Evolutionary conservation across 108 stramenopile genomes (phyloP).

Genomic region (Cyclotella baltica): DNA sequence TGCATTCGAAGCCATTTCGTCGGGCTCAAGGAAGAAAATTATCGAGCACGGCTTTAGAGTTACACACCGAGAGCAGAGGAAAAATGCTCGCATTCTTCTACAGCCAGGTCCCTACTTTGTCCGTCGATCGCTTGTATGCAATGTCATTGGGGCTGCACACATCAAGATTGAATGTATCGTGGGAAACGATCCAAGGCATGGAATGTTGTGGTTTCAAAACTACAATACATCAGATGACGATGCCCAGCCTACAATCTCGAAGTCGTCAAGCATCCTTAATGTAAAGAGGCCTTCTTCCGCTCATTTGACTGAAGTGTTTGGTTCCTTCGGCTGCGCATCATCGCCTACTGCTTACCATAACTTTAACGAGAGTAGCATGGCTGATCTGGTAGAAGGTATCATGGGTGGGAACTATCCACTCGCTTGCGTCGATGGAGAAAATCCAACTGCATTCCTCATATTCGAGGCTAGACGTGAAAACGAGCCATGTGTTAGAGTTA

Average conservation of each 20-base stretch:
- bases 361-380: background rate
- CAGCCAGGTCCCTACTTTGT: conserved; percentile 69
- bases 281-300: conserved; percentile 30
- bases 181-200: conserved; percentile 41
- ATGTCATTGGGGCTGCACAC: conserved; percentile 34
- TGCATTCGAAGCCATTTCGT: conserved; percentile 54
- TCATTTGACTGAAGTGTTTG: conserved; percentile 33
- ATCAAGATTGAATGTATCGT: conserved; percentile 68
- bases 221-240: conserved; percentile 12
- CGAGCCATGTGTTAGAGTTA: conserved; percentile 71
- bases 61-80: conserved; percentile 32
- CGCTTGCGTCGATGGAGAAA: conserved; percentile 15
- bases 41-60: conserved; percentile 33
- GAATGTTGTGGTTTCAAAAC: conserved; percentile 28
- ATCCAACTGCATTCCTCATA: conserved; percentile 61
- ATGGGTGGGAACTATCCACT: conserved; percentile 9
- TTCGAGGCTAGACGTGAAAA: conserved; percentile 61
- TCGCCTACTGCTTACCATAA: background rate
- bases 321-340: background rate
- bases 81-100: conserved; percentile 55
- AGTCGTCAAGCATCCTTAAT: conserved; percentile 4
- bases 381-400: conserved; percentile 1
- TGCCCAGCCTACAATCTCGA: background rate
- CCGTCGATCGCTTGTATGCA: conserved; percentile 58
- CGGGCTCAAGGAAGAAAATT: conserved; percentile 12